Base-by-base conservation (phyloP, 2,329 filamentous ascomycete genomes). In the Arachnopeziza araneosa region DNA sequence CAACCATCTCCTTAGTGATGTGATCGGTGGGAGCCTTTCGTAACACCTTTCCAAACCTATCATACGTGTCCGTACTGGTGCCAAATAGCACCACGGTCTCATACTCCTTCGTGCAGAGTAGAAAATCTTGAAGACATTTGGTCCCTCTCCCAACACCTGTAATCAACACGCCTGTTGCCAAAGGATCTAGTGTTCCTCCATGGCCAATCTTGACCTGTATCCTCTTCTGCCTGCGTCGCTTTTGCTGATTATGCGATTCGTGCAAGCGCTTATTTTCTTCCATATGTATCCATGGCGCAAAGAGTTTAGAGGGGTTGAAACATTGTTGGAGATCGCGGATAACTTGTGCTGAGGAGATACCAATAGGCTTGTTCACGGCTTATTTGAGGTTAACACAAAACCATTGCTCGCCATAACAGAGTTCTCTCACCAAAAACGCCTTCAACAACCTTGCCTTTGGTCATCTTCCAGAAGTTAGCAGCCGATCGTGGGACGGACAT, bases 321-420 rank as follows among this genome's bases (percentile, higher is more conserved):
- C 88, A 84, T 22, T 82, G 78, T 77, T 98, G 92, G 60, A 96
- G 86, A 71, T 93, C 88, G 72, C 93, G 92, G 66, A 99, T 85
- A 48, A 96, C 89, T 74, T 96, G 91, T 55, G 93, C 93, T 36
- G 93, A 98, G 73, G 89, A 91, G 70, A 93, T 84, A 69, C 87
- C 89, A 70, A 87, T 80, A 26, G 95, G 95, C 77, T 99, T 99
- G 78, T 96, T 91, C 75, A 99, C 89, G 74, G 91, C 93, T 96
- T 68, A 17, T 23, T 52, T 52, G 50, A 24, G 10, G 8, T 10
- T 22, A 12, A 14, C 48, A 54, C 26, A n/a, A 21, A n/a, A 50
- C 63, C 56, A 60, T 60, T 36, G 61, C 53, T 51, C 51, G 54
- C n/a, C 49, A 30, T 17, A 8, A 55, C 36, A 17, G 52, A 24